These are phyloP conservation scores for Aspergillus hancockii DNA, from an alignment of 495 filamentous ascomycete species.

Conservation along the genomic window DNA sequence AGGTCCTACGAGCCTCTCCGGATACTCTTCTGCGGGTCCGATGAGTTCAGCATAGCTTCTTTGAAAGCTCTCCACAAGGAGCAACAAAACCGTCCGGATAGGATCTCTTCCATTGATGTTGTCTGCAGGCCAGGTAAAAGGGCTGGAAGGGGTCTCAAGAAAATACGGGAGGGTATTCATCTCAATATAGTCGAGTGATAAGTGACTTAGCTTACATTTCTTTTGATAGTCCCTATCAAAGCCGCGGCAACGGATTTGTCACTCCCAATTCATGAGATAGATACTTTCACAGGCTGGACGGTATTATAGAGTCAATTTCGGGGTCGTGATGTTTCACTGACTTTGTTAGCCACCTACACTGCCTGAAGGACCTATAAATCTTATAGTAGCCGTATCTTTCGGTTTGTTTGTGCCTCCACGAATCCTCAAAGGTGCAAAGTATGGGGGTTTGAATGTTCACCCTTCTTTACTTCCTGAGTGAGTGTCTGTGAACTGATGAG, in stretches of 20 bases:
- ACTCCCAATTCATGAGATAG: conserved; percentile 70
- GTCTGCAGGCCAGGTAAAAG: conserved; percentile 77
- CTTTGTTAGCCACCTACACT: conserved; percentile 54
- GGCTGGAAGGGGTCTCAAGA: conserved; percentile 71
- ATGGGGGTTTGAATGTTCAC: conserved; percentile 92
- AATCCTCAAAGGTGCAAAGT: conserved; percentile 65
- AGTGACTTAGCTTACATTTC: conserved; percentile 14
- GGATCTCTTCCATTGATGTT: conserved; percentile 84
- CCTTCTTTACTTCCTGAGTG: conserved; percentile 91
- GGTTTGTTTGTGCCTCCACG: conserved; percentile 82
- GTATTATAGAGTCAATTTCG: conserved; percentile 39
- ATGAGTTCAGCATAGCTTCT: conserved; percentile 83
- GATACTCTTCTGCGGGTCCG: conserved; percentile 96
- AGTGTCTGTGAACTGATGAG: conserved; percentile 16
- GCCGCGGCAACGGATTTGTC: conserved; percentile 58
- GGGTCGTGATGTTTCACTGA: conserved; percentile 17
- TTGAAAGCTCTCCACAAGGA: conserved; percentile 69
- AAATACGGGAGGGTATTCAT: conserved; percentile 63
- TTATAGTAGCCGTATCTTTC: conserved; percentile 95
- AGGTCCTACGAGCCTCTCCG: conserved; percentile 63
- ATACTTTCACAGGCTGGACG: conserved; percentile 80
- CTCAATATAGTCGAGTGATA: conserved; percentile 10
- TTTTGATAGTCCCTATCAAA: conserved; percentile 69
- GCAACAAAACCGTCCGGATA: conserved; percentile 48
- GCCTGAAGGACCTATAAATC: conserved; percentile 60